phyloP scores from a whole-genome alignment of 306 rosid species.

The Fagus sylvatica region DNA sequence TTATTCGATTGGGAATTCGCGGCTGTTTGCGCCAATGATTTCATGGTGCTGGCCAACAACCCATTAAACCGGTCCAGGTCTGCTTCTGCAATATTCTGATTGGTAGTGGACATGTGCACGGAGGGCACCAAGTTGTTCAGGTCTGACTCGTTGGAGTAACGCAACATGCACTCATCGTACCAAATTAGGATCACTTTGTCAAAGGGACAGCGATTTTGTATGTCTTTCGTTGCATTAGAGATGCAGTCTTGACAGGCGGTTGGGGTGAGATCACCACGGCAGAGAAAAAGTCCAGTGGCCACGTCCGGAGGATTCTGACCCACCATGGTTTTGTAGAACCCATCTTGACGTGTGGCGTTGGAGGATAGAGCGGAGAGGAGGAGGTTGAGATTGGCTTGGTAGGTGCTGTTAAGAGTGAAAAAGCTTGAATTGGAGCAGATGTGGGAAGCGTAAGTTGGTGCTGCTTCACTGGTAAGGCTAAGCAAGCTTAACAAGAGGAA shows the following conservation, averaged over 20 bases:
- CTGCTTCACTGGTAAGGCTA: neutral
- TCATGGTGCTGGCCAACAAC: slow-evolving; percentile 31
- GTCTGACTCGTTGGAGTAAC: slow-evolving; percentile 19
- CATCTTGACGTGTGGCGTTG: neutral
- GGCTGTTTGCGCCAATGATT: neutral
- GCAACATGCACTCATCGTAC: slow-evolving; percentile 36
- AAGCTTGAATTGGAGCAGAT: neutral
- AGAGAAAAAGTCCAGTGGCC: slow-evolving; percentile 23
- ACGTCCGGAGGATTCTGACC: neutral
- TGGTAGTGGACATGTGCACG: neutral
- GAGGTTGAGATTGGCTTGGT: neutral
- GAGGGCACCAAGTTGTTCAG: neutral
- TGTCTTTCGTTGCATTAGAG: neutral
- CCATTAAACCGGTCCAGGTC: slow-evolving; percentile 31
- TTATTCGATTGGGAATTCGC: slow-evolving; percentile 23
- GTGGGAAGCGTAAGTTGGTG: neutral
- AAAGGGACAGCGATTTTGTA: slow-evolving; percentile 6
- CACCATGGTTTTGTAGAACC: slow-evolving; percentile 15
- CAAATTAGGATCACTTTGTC: slow-evolving; percentile 21
- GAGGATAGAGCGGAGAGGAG: slow-evolving; percentile 14
- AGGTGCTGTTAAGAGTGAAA: neutral
- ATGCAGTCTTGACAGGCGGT: slow-evolving; percentile 17
- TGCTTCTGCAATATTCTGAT: neutral
- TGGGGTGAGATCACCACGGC: slow-evolving; percentile 33
- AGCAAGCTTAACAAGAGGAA: neutral